These are phyloP conservation scores for Suhomyces sp. DNA, from an alignment of 805 yeast species.

Conservation along the genomic window DNA sequence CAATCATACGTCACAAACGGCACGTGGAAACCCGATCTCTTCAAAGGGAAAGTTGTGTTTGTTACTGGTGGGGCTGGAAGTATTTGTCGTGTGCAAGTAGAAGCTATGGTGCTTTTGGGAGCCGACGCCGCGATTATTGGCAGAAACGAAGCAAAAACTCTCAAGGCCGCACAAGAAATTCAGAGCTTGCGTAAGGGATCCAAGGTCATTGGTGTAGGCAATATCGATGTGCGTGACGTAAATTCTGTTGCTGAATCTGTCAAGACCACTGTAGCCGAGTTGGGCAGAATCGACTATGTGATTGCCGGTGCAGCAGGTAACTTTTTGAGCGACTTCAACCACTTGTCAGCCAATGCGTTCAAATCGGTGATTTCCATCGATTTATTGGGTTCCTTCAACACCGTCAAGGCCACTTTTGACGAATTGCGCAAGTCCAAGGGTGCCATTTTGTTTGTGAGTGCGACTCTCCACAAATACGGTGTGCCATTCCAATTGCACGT, in stretches of 20 bases:
- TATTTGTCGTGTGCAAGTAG: constrained; percentile 88
- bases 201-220: constrained; percentile 67
- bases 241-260: constrained; percentile 62
- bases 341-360: constrained; percentile 81
- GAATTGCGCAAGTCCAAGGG: constrained; percentile 69
- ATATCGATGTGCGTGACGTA: constrained; percentile 75
- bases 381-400: constrained; percentile 82
- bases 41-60: constrained; percentile 81
- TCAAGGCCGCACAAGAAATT: constrained; percentile 65
- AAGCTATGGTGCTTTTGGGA: constrained; percentile 78
- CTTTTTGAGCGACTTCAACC: constrained; percentile 76
- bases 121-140: constrained; percentile 87
- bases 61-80: constrained; percentile 97
- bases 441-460: constrained; percentile 71
- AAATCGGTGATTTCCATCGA: constrained; percentile 85
- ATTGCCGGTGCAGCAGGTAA: constrained; percentile 98
- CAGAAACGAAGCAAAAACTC: constrained; percentile 66
- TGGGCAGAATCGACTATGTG: constrained; percentile 82
- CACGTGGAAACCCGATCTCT: constrained; percentile 57
- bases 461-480: constrained; percentile 88
- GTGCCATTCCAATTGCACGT: constrained; percentile 88
- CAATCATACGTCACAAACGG: constrained; percentile 26
- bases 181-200: constrained; percentile 54
- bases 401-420: constrained; percentile 76
- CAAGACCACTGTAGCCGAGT: constrained; percentile 55